Evolutionary conservation across 495 filamentous ascomycete species (phyloP).

Genomic region (Neurospora intermedia): DNA sequence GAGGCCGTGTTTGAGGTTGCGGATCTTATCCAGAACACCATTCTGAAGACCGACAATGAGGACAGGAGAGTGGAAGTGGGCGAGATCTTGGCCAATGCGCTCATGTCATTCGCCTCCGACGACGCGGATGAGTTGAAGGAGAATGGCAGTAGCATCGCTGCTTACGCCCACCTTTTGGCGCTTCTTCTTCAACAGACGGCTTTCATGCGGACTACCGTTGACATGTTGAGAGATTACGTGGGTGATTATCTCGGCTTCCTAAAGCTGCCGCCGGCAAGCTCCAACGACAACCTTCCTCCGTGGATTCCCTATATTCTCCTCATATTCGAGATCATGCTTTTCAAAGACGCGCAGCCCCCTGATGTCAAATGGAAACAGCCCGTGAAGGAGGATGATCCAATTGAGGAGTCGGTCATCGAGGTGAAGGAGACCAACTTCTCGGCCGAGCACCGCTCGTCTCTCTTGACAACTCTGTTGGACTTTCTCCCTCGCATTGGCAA

Average conservation of each 20-base stretch:
- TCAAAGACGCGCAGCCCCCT: constrained; percentile 72
- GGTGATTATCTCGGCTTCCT: constrained; percentile 67
- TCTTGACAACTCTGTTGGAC: constrained; percentile 68
- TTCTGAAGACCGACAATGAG: constrained; percentile 56
- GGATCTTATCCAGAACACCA: constrained; percentile 69
- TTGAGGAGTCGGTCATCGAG: constrained; percentile 45
- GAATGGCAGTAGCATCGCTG: constrained; percentile 50
- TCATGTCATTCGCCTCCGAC: constrained; percentile 71
- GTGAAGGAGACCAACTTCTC: constrained; percentile 54
- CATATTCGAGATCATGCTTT: constrained; percentile 78
- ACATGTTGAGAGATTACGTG: constrained; percentile 71
- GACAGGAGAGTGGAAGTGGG: constrained; percentile 63
- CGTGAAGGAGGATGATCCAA: constrained; percentile 40
- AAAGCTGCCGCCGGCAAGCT: constrained; percentile 54
- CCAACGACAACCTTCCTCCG: constrained; percentile 63
- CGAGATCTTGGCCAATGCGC: constrained; percentile 70
- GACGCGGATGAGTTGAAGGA: constrained; percentile 71
- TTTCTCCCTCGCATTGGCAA: constrained; percentile 79
- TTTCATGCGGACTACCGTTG: constrained; percentile 70
- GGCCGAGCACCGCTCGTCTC: constrained; percentile 49
- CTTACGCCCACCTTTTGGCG: constrained; percentile 87
- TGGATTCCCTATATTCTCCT: constrained; percentile 90
- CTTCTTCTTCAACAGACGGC: constrained; percentile 70
- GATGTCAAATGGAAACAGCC: constrained; percentile 65
- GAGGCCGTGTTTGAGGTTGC: constrained; percentile 86